These are phyloP conservation scores for Neocallimastix lanati DNA, from an alignment of 192 early-diverging fungal species.

Conservation along the genomic window DNA sequence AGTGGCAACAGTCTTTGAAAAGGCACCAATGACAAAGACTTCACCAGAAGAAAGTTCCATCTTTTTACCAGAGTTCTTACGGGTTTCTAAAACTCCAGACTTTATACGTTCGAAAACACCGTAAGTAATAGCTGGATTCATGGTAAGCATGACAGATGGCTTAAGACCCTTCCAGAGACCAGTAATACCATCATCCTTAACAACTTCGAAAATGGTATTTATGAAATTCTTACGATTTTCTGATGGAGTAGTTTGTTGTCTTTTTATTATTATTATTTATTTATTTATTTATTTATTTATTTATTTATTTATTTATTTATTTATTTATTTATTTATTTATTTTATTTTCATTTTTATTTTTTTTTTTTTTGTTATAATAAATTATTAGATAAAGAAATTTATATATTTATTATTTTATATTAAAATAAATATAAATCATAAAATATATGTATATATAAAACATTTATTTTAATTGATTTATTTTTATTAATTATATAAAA, in stretches of 20 bases:
- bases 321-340: too few species aligned
- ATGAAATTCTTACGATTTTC: conserved; percentile 44
- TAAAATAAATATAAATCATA: too few species aligned
- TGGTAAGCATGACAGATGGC: conserved; percentile 74
- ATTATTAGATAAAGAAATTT: too few species aligned
- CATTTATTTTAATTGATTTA: too few species aligned
- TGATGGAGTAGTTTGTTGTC: conserved; percentile 66
- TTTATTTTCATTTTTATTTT: too few species aligned
- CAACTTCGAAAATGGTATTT: conserved; percentile 45
- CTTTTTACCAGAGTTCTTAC: conserved; percentile 4
- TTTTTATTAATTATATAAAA: too few species aligned
- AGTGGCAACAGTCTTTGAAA: conserved; percentile 76
- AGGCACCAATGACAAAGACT: conserved; percentile 83
- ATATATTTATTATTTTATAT: too few species aligned
- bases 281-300: too few species aligned
- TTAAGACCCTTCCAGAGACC: conserved; percentile 42
- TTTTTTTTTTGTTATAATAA: too few species aligned
- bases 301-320: too few species aligned
- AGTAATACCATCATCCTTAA: conserved; percentile 51
- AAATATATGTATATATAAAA: too few species aligned
- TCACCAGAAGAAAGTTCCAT: conserved; percentile 49
- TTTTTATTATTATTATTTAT: neutral
- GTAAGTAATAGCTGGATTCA: conserved; percentile 96
- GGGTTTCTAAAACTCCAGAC: conserved; percentile 25
- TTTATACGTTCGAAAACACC: conserved; percentile 79